Base-by-base conservation (phyloP, 345 rosid genomes). In the Eutrema heterophyllum region DNA sequence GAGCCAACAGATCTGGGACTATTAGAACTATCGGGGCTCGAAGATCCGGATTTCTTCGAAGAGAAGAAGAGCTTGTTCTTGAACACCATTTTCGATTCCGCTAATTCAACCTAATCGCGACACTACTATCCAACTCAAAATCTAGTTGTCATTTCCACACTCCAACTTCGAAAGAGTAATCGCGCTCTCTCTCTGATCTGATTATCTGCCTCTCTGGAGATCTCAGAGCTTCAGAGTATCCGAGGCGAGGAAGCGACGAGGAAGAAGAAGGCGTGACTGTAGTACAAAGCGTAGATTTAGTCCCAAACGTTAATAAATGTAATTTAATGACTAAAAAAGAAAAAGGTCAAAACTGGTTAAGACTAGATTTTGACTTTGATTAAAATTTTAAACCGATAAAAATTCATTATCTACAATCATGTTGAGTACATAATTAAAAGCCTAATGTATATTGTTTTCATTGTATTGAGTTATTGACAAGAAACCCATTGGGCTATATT, bases 21-120 rank as follows among this genome's bases (percentile, higher is more conserved):
- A 81, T 79, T 93, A 69, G 97, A 90, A 75, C 88, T 91, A 59
- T 90, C 97, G 4, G 96, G 94, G 67, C 92, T 85, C 7, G 97
- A 87, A 39, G 99, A 72, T 68, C 85, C 94, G 2, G 99, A 92
- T 74, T 92, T 92, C 89, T 86, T 90, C 9, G 97, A 92, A 3
- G 96, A 91, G 79, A 94, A 87, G 84, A 96, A 93, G 36, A 91
- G 89, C 74, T 90, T 90, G 85, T 89, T 94, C 84, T 90, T 96
- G 88, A 96, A 96, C 21, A 92, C 97, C 99, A 95, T 95, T 62
- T 55, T 70, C 53, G 69, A 59, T 64, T 55, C 41, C 53, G 40
- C 51, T 49, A 21, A 67, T 59, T 59, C 7, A 36, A 65, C 72
- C 80, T 71, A 71, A 65, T 64, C 67, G 29, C 44, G 8, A 53